Percentiles rank a stretch among this genome's conserved stretches.
Conservation (phyloP, 2,329 filamentous ascomycete species). For the Alternaria incomplexa region DNA sequence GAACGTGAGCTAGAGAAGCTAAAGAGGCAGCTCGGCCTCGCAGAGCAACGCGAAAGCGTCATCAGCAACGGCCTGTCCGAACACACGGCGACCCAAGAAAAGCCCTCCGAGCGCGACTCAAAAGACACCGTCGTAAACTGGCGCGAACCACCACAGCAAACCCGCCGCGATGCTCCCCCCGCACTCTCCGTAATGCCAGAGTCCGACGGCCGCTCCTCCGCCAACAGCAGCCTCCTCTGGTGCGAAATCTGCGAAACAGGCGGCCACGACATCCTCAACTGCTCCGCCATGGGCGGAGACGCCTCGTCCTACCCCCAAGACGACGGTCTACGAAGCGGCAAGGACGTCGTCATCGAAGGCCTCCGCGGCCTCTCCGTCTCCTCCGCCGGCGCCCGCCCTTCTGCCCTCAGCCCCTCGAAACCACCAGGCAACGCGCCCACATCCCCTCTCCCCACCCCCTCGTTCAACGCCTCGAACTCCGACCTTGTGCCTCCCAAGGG, state of each 20-base stretch:
- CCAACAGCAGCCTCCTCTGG: constrained; percentile 77
- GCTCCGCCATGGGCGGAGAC: constrained; percentile 82
- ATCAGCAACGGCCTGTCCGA: constrained; percentile 60
- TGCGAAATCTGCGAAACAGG: constrained; percentile 95
- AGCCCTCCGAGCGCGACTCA: constrained; percentile 69
- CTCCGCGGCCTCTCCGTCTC: constrained; percentile 43
- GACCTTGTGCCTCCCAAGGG: constrained; percentile 45
- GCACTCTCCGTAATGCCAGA: constrained; percentile 70
- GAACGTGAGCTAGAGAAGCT: constrained; percentile 78
- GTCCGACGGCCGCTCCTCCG: constrained; percentile 64
- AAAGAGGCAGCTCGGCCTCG: constrained; percentile 41
- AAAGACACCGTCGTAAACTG: constrained; percentile 68
- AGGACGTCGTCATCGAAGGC: constrained; percentile 42
- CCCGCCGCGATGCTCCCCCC: constrained; percentile 48
- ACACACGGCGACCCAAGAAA: constrained; percentile 53
- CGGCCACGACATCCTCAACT: constrained; percentile 92
- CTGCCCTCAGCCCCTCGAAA: constrained; percentile 40
- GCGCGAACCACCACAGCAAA: constrained; percentile 44
- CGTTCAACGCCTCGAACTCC: constrained; percentile 34
- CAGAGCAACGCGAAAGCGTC: constrained; percentile 59
- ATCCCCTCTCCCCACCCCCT: constrained; percentile 43
- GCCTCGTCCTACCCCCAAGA: constrained; percentile 23
- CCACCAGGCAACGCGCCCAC: constrained; percentile 45
- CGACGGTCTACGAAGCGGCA: constrained; percentile 28
- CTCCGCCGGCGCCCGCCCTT: constrained; percentile 35